Conservation (phyloP, 257 asterid genomes). For the Fraxinus pennsylvanica region DNA sequence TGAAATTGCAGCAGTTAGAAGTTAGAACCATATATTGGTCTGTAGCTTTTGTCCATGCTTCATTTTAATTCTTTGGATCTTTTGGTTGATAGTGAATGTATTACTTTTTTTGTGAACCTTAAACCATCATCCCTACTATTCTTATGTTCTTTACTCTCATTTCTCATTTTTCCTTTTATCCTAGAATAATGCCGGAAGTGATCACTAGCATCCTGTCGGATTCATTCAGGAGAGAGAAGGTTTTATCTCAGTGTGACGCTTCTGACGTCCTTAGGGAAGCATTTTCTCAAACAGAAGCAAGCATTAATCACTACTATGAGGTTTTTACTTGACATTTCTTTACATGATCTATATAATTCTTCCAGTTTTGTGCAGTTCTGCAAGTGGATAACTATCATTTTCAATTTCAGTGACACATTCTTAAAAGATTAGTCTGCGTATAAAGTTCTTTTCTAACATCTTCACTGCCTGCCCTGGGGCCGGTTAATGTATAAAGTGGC, state of each 20-base stretch:
- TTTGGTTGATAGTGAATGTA: neutral
- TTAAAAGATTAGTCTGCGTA: neutral
- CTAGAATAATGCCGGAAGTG: slow-evolving; percentile 88
- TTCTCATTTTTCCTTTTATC: slow-evolving; percentile 26
- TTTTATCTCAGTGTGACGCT: slow-evolving; percentile 67
- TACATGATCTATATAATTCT: slow-evolving; percentile 18
- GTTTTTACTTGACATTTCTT: slow-evolving; percentile 41
- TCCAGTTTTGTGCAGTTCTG: slow-evolving; percentile 8
- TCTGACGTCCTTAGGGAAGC: slow-evolving; percentile 96
- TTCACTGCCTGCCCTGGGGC: neutral
- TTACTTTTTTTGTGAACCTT: neutral
- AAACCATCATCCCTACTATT: neutral
- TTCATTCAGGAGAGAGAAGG: slow-evolving; percentile 69
- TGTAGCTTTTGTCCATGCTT: neutral
- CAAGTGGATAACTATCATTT: slow-evolving; percentile 3
- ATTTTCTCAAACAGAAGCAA: slow-evolving; percentile 77
- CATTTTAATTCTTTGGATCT: neutral
- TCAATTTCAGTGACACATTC: neutral
- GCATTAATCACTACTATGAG: slow-evolving; percentile 84
- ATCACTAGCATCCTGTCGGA: slow-evolving; percentile 78
- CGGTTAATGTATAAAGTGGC: neutral
- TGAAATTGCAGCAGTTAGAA: neutral
- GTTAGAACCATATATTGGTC: slow-evolving; percentile 14
- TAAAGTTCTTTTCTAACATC: slow-evolving; percentile 2
- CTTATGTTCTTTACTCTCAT: slow-evolving; percentile 23